Percentiles rank a stretch among this genome's conserved stretches.
phyloP scores from a whole-genome alignment of 768 basidiomycete species.

The Leucocoprinus sp. region DNA sequence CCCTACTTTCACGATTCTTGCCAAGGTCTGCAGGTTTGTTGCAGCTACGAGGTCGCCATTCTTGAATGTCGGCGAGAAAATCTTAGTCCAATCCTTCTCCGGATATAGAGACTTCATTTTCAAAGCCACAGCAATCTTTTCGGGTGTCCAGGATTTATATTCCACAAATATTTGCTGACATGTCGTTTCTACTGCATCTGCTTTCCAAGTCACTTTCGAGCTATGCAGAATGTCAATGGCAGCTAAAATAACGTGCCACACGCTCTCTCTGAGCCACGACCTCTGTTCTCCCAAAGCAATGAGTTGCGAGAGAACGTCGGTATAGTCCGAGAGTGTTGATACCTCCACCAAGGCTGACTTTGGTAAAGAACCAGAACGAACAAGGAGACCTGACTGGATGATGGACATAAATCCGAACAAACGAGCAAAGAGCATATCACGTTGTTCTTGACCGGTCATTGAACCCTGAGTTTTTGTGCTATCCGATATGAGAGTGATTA shows the following conservation, averaged over 20 bases:
- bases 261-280: slow-evolving; percentile 85
- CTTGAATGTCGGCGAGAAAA: slow-evolving; percentile 72
- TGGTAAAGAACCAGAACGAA: slow-evolving; percentile 48
- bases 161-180: slow-evolving; percentile 47
- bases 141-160: slow-evolving; percentile 67
- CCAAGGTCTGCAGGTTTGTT: slow-evolving; percentile 66
- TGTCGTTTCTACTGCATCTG: slow-evolving; percentile 45
- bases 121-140: slow-evolving; percentile 77
- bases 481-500: slow-evolving; percentile 67
- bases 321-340: slow-evolving; percentile 54
- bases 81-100: slow-evolving; percentile 55
- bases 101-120: slow-evolving; percentile 58
- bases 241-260: slow-evolving; percentile 73
- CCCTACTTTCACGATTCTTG: slow-evolving; percentile 73
- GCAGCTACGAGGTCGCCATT: slow-evolving; percentile 57
- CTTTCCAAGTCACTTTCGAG: slow-evolving; percentile 64
- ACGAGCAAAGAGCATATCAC: slow-evolving; percentile 86
- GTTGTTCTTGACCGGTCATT: slow-evolving; percentile 86
- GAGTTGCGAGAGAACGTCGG: slow-evolving; percentile 50
- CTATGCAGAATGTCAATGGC: slow-evolving; percentile 52
- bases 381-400: slow-evolving; percentile 77
- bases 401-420: slow-evolving; percentile 85
- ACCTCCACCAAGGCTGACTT: slow-evolving; percentile 43
- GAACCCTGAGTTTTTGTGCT: slow-evolving; percentile 64
- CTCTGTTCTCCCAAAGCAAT: slow-evolving; percentile 72